Evolutionary conservation across 1,139 yeast species (phyloP).

Genomic region (Lodderomyces elongisporus): DNA sequence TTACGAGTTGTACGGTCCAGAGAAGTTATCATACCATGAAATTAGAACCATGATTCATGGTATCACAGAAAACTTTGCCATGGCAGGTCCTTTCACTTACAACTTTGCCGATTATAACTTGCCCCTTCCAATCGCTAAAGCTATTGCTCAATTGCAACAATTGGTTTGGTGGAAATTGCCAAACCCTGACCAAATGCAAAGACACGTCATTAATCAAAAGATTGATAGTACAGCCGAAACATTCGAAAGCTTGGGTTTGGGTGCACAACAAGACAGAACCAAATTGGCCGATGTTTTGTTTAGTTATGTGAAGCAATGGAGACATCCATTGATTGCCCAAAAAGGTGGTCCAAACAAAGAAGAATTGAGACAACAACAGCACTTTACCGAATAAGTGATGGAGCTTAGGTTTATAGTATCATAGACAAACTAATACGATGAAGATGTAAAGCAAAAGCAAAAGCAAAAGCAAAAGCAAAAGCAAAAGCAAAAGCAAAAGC

Average conservation of each 20-base stretch:
- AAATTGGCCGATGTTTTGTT: constrained; percentile 66
- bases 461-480: too few species aligned
- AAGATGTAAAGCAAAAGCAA: too few species aligned
- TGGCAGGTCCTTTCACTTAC: constrained; percentile 47
- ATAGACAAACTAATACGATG: too few species aligned
- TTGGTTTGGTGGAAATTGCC: constrained; percentile 64
- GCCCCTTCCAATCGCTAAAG: constrained; percentile 41
- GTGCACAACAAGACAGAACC: constrained; percentile 32
- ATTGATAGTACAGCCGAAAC: constrained; percentile 60
- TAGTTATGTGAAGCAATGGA: constrained; percentile 55
- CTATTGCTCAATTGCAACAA: constrained; percentile 44
- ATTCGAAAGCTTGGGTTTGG: constrained; percentile 68
- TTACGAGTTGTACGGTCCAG: constrained; percentile 73
- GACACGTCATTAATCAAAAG: constrained; percentile 66
- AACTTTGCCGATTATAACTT: constrained; percentile 28
- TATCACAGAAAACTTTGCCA: constrained; percentile 54
- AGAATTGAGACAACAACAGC: constrained; percentile 44
- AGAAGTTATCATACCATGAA: constrained; percentile 57
- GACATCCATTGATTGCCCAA: constrained; percentile 49
- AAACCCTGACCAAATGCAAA: constrained; percentile 72
- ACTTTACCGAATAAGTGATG: constrained; percentile 27
- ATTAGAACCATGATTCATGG: constrained; percentile 68
- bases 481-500: too few species aligned
- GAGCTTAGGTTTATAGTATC: too few species aligned
- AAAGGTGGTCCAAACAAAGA: constrained; percentile 41